Base-by-base conservation (phyloP, 2,329 filamentous ascomycete species). In the Onygena corvina region DNA sequence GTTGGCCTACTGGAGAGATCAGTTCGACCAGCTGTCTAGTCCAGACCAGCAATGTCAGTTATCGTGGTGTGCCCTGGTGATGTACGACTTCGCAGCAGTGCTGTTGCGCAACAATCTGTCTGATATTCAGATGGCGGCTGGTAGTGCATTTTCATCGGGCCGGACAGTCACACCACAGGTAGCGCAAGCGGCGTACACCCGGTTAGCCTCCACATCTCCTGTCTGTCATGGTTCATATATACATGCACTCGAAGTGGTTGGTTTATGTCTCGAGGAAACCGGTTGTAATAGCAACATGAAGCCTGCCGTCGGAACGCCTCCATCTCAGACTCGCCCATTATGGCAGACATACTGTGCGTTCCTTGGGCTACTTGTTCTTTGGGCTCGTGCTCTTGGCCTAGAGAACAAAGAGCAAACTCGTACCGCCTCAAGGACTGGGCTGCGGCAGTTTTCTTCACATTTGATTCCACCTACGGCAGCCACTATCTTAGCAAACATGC, bases 61-160 rank as follows among this genome's bases (percentile, higher is more conserved):
- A 11, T 52, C 52, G 3, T 53, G 55, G 52, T 53, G 47, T 23
- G 47, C 56, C 3, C 25, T 54, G 8, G 48, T 57, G 3, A 57
- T 56, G 47, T 58, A 58, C 34, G 50, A 57, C 33, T 54, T 58
- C 33, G 50, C 52, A 11, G 47, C 55, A 1, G 50, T 57, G 1
- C 50, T 58, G 12, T 47, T 58, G 18, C 53, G 52, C 5, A 56
- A 53, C 31, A 58, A 50, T 9, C 38, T 58, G 14, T 52, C 54
- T 20, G 56, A 58, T 36, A 57, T 57, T 31, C 56, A 57, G 18
- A 57, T 57, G 56, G 56, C 56, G 6, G 56, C 56, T 5, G 56
- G 56, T 9, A 58, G 50, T 21, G 53, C 56, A 2, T 58, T 53
- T 46, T 55, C 55, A 2, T 58, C 53, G 12, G 56, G 56, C 3